Evolutionary conservation across 257 asterid species (phyloP), one percentile per base, ranked within the genome.

Genomic region (Solanum megistacrolobum): DNA sequence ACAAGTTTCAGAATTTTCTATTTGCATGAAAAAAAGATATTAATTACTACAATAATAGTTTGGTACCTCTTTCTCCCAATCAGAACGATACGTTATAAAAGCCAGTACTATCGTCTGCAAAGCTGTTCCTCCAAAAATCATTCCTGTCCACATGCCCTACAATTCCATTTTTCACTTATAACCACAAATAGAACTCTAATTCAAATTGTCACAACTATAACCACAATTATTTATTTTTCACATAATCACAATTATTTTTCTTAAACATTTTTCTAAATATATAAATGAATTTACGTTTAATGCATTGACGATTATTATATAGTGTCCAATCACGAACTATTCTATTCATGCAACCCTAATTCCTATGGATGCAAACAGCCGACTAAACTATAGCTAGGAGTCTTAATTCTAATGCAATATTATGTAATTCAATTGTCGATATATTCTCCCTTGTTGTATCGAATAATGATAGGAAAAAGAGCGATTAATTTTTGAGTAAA

Each of bases 81-180:
- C 91, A 58, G 92, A 91, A 55, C 90, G 86, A 10, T 48, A 16
- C 3, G 91, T 90, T 12, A 91, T 89, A 48, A 90, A 38, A 25
- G 87, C 29, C 75, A 92, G 27, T 60, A 92, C 83, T 79, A 91
- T 9, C 5, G 94, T 92, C 55, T 93, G 94, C 4, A 91, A 7
- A 60, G 93, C 92, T 1, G 93, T 92, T 68, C 95, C 95, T 69
- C 95, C 95, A 76, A 93, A 91, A n/a, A 92, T 89, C 96, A 91
- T 90, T 88, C 95, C 95, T 4, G 92, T 92, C 94, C 94, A 91
- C 14, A 91, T 87, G 0, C 95, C 93, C 94, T 93, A 31, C 16
- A 35, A 48, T 43, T 66, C 8, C 85, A 79, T 8, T 78, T 76
- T 78, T 78, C 13, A 76, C 31, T 43, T 43, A 16, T 43, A 79